These are phyloP conservation scores for Yarrowia sp. DNA, from an alignment of 805 yeast species.

Conservation along the genomic window DNA sequence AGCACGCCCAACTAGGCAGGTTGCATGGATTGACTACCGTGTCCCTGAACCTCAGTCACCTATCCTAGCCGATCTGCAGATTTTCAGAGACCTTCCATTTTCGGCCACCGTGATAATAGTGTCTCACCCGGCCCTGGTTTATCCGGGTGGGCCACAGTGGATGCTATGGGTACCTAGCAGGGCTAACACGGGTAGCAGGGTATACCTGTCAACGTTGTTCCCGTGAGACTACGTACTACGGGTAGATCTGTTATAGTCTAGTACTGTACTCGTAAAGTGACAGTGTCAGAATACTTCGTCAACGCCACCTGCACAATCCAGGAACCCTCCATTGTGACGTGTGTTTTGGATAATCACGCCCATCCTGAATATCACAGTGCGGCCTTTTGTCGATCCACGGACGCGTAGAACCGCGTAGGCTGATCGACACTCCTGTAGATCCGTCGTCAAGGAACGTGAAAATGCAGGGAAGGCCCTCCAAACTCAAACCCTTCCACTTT, in stretches of 20 bases:
- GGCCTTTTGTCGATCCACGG: not conserved
- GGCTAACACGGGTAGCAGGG: not conserved
- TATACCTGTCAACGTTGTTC: not conserved
- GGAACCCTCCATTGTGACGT: not conserved
- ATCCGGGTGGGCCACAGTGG: not conserved
- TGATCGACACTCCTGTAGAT: not conserved
- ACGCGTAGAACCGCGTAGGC: not conserved
- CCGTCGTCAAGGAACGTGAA: not conserved
- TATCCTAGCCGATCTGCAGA: not conserved
- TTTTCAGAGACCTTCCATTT: not conserved
- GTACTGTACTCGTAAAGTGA: too few relatives aligned
- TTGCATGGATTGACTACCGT: too few relatives aligned
- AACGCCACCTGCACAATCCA: too few relatives aligned
- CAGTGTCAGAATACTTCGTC: too few relatives aligned
- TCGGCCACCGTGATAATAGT: not conserved
- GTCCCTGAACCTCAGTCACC: too few relatives aligned
- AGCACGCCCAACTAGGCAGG: too few relatives aligned
- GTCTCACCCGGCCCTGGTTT: not conserved
- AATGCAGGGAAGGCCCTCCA: not conserved
- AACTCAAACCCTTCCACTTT: not conserved
- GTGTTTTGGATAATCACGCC: not conserved
- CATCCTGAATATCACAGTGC: not conserved
- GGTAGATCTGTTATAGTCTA: too few relatives aligned
- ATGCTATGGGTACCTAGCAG: not conserved
- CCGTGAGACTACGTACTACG: not conserved